Evolutionary conservation across 1,139 yeast species (phyloP).

Genomic region (Diutina catenulata): DNA sequence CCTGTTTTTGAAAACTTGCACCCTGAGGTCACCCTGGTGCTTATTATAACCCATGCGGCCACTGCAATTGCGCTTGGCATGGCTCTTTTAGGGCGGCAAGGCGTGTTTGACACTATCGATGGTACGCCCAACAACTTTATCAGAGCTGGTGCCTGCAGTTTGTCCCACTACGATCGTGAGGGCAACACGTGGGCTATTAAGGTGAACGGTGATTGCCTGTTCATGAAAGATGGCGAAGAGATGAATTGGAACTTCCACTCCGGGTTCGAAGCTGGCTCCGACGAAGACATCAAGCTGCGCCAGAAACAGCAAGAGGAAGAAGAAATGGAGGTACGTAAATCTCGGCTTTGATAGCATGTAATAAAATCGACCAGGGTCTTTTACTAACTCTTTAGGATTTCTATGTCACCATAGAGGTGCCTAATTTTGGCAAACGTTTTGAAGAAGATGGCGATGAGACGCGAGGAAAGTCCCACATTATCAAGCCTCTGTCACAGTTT

Average conservation of each 20-base stretch:
- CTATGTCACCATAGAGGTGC: constrained; percentile 1
- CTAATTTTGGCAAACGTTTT: neutral
- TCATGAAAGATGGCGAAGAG: constrained; percentile 67
- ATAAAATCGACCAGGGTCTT: no score
- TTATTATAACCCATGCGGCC: constrained; percentile 76
- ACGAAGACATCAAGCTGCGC: constrained; percentile 6
- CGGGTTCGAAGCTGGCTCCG: constrained; percentile 5
- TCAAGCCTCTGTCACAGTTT: constrained; percentile 30
- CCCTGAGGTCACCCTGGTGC: constrained; percentile 43
- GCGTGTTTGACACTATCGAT: constrained; percentile 43
- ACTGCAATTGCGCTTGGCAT: constrained; percentile 70
- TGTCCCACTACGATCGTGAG: constrained; percentile 22
- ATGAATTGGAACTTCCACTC: constrained; percentile 56
- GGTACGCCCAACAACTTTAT: constrained; percentile 11
- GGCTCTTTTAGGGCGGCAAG: constrained; percentile 33
- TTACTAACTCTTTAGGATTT: constrained; percentile 5
- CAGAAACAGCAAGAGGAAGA: constrained; percentile 5
- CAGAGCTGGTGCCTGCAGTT: constrained; percentile 35
- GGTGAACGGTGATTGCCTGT: constrained; percentile 60
- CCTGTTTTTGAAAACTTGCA: constrained; percentile 37
- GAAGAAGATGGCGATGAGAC: neutral
- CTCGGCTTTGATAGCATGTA: neutral
- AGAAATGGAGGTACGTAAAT: constrained; percentile 7
- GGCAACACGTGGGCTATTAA: constrained; percentile 36
- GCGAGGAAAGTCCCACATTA: constrained; percentile 7